Percentiles rank a stretch among this genome's conserved stretches.
These are phyloP conservation scores for Dacryopinax spathularia DNA, from an alignment of 768 basidiomycete species.

Conservation along the genomic window DNA sequence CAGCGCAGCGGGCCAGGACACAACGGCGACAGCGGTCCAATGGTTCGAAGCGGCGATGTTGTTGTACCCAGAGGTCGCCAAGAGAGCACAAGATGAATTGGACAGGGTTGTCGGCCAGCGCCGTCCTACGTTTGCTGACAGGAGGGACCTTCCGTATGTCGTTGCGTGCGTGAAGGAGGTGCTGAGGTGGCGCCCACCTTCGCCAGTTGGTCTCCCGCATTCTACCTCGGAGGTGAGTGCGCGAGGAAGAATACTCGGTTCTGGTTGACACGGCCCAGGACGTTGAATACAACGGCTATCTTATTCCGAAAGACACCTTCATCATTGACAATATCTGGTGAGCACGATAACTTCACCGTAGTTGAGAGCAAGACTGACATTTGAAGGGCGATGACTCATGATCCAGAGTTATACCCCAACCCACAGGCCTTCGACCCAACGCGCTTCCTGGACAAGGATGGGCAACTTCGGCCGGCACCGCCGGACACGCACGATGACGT, in stretches of 20 bases:
- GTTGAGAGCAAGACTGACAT: neutral
- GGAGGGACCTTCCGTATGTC: conserved; percentile 10
- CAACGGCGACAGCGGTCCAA: conserved; percentile 12
- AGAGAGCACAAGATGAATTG: conserved; percentile 21
- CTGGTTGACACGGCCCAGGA: neutral
- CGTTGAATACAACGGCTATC: conserved; percentile 10
- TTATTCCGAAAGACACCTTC: conserved; percentile 11
- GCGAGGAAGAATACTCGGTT: no score
- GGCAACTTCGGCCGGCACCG: neutral
- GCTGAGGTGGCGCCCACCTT: conserved; percentile 8
- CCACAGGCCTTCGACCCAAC: neutral
- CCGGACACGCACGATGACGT: neutral
- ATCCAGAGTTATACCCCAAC: neutral
- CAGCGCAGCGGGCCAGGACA: conserved; percentile 16
- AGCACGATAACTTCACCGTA: neutral
- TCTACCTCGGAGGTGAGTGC: neutral
- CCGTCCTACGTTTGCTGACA: conserved; percentile 8
- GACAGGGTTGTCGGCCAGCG: conserved; percentile 12
- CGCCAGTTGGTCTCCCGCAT: conserved; percentile 7
- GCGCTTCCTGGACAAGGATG: neutral
- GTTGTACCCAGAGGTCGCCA: conserved; percentile 16
- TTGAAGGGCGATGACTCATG: neutral
- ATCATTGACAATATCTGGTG: conserved; percentile 15
- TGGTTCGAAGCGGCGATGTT: conserved; percentile 19
- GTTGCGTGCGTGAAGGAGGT: conserved; percentile 10